These are phyloP conservation scores for Globisporangium solare DNA, from an alignment of 352 stramenopile species.

Conservation along the genomic window DNA sequence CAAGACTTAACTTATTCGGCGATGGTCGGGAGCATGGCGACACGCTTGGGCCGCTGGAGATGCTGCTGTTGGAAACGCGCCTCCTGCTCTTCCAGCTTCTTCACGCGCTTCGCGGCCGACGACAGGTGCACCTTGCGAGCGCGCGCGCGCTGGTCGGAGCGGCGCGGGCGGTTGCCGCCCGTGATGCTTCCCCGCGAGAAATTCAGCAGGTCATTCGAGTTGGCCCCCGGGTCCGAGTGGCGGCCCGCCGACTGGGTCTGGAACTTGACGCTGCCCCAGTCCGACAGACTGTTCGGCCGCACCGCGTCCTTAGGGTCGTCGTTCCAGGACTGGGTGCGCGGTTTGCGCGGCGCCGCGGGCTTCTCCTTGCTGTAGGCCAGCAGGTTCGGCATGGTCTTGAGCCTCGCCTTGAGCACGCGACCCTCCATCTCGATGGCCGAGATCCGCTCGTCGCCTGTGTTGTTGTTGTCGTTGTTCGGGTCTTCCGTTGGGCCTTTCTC, in stretches of 20 bases:
- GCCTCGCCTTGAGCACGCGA: slow-evolving; percentile 32
- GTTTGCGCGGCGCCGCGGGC: slow-evolving; percentile 17
- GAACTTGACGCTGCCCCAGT: slow-evolving; percentile 46
- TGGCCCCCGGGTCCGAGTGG: slow-evolving; percentile 62
- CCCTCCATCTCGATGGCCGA: slow-evolving; percentile 19
- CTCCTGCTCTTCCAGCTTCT: slow-evolving; percentile 79
- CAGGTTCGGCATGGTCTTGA: slow-evolving; percentile 47
- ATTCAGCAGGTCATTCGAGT: slow-evolving; percentile 65
- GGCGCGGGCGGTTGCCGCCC: slow-evolving; percentile 21
- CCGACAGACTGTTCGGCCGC: slow-evolving; percentile 33
- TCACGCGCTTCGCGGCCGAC: slow-evolving; percentile 76
- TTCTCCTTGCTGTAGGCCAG: slow-evolving; percentile 42
- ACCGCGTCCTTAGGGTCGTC: slow-evolving; percentile 21
- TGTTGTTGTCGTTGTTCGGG: not conserved
- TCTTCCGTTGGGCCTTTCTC: slow-evolving; percentile 16
- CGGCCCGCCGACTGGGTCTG: slow-evolving; percentile 36
- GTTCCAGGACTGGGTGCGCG: slow-evolving; percentile 55
- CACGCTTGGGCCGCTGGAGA: slow-evolving; percentile 30
- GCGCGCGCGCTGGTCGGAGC: slow-evolving; percentile 45
- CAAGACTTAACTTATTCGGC: slow-evolving; percentile 2
- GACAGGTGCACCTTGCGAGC: slow-evolving; percentile 66
- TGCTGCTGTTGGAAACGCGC: slow-evolving; percentile 41
- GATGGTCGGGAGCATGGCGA: slow-evolving; percentile 38
- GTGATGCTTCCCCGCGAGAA: slow-evolving; percentile 53
- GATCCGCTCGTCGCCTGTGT: slow-evolving; percentile 5